These are phyloP conservation scores for Ostreobium quekettii DNA, from an alignment of 139 green algal species.

Conservation along the genomic window DNA sequence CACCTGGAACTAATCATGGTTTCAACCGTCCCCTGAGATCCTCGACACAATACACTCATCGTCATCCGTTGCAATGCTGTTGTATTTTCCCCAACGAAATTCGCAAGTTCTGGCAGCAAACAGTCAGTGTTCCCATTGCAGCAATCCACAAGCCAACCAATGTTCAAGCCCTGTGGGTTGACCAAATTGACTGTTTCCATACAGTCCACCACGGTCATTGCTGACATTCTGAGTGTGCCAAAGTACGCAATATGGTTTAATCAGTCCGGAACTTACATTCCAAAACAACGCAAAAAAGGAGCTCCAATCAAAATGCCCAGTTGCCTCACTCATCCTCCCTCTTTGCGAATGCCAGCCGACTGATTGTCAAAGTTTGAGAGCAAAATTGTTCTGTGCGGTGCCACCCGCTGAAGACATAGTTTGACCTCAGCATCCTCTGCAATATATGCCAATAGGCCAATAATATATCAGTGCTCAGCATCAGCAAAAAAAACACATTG, in stretches of 20 bases:
- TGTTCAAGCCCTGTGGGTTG: too few species aligned
- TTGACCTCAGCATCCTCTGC: background rate
- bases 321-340: background rate
- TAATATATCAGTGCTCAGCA: too few species aligned
- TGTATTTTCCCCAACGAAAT: background rate
- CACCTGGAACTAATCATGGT: too few species aligned
- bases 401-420: background rate
- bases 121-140: background rate
- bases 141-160: background rate
- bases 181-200: too few species aligned
- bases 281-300: slow-evolving; percentile 30
- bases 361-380: background rate
- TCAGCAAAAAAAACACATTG: too few species aligned
- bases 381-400: background rate
- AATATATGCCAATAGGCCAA: background rate
- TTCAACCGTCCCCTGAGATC: too few species aligned
- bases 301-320: slow-evolving; percentile 25
- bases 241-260: background rate
- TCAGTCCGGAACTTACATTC: slow-evolving; percentile 21
- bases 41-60: too few species aligned
- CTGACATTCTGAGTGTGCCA: too few species aligned
- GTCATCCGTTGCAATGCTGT: too few species aligned
- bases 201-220: too few species aligned
- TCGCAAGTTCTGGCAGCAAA: background rate
- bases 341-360: background rate